These are phyloP conservation scores for Phytophthora vignae DNA, from an alignment of 352 stramenopile genomes.

Conservation along the genomic window DNA sequence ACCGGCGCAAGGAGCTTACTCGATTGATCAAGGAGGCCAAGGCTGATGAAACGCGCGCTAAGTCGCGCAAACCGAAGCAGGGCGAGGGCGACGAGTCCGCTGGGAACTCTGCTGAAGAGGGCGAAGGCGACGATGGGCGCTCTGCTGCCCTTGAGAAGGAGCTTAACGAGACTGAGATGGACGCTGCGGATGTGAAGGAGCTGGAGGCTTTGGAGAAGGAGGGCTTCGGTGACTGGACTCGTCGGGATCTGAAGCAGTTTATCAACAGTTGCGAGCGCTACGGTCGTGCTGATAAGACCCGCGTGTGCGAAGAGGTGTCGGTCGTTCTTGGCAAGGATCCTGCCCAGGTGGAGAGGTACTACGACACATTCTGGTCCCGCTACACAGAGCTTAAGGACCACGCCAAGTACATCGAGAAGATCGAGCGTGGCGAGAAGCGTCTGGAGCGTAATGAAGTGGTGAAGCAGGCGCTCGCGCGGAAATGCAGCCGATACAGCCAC, in stretches of 20 bases:
- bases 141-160: slow-evolving; percentile 83
- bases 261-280: slow-evolving; percentile 94
- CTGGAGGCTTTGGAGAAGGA: slow-evolving; percentile 84
- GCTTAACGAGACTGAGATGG: slow-evolving; percentile 80
- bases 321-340: slow-evolving; percentile 92
- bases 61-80: slow-evolving; percentile 81
- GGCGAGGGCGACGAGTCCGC: slow-evolving; percentile 61
- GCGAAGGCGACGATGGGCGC: slow-evolving; percentile 55
- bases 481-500: slow-evolving; percentile 95
- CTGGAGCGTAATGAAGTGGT: slow-evolving; percentile 96
- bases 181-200: slow-evolving; percentile 67
- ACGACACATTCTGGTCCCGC: slow-evolving; percentile 95
- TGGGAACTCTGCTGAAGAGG: slow-evolving; percentile 74
- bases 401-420: slow-evolving; percentile 94
- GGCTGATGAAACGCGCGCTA: slow-evolving; percentile 77
- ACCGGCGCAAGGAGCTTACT: slow-evolving; percentile 87
- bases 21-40: slow-evolving; percentile 88
- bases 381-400: slow-evolving; percentile 95
- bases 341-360: slow-evolving; percentile 95
- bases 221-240: slow-evolving; percentile 97
- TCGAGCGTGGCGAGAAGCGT: slow-evolving; percentile 97
- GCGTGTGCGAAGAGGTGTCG: slow-evolving; percentile 92
- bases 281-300: slow-evolving; percentile 91
- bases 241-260: slow-evolving; percentile 90
- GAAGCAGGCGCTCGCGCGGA: slow-evolving; percentile 95